Evolutionary conservation across 495 filamentous ascomycete genomes (phyloP).

Genomic region (Penicillium verhagenii): DNA sequence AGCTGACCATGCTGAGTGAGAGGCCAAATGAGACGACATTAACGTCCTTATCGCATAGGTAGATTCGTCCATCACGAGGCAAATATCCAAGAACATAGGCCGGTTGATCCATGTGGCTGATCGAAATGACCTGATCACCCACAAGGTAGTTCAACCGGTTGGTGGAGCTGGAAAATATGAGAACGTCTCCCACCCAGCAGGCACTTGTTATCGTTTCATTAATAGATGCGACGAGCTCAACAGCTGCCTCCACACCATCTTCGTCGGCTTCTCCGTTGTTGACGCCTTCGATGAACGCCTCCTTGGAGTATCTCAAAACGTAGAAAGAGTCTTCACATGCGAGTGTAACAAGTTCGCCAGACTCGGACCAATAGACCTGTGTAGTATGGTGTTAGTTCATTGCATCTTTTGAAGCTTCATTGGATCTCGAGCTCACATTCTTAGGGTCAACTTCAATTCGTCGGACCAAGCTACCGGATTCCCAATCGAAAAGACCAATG

Average conservation of each 20-base stretch:
- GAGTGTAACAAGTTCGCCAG: constrained; percentile 86
- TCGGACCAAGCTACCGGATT: constrained; percentile 81
- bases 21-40: constrained; percentile 86
- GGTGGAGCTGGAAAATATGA: constrained; percentile 96
- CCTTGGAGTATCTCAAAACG: constrained; percentile 84
- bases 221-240: constrained; percentile 93
- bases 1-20: constrained; percentile 92
- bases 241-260: constrained; percentile 95
- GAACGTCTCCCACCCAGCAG: constrained; percentile 97
- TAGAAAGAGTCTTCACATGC: constrained; percentile 97
- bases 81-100: constrained; percentile 97
- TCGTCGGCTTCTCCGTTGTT: constrained; percentile 83
- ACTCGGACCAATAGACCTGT: constrained; percentile 96
- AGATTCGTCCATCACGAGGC: constrained; percentile 87
- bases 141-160: constrained; percentile 98
- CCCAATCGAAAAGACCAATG: constrained; percentile 96
- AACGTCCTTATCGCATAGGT: constrained; percentile 94
- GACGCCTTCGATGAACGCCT: constrained; percentile 78
- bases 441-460: constrained; percentile 95
- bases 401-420: constrained; percentile 6
- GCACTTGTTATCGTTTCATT: constrained; percentile 93
- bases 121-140: constrained; percentile 97
- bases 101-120: constrained; percentile 92
- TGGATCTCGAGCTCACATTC: constrained; percentile 45
- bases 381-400: constrained; percentile 8